phyloP scores from a whole-genome alignment of 2,329 filamentous ascomycete species.

The Gyromitra esculenta region DNA sequence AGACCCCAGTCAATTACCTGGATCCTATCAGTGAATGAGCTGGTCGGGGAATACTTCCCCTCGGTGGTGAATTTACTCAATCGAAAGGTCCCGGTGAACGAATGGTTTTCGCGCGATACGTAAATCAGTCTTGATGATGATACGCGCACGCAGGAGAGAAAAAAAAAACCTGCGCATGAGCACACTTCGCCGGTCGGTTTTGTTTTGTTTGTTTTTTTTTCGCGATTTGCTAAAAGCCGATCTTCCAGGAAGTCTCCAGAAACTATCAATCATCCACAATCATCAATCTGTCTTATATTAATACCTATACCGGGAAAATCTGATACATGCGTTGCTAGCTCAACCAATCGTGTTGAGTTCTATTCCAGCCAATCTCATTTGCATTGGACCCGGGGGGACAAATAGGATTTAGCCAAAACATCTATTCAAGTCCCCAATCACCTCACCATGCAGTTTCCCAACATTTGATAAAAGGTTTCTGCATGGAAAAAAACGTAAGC shows the following conservation, averaged over 20 bases:
- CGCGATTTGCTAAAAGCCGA: background rate
- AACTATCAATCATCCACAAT: background rate
- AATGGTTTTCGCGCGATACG: constrained; percentile 8
- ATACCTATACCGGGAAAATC: background rate
- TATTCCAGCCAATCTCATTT: no score
- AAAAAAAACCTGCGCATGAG: background rate
- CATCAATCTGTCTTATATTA: background rate
- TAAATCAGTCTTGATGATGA: background rate
- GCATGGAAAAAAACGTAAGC: background rate
- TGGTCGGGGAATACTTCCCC: background rate
- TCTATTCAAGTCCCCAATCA: background rate
- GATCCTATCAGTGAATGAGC: background rate
- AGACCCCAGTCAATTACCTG: background rate
- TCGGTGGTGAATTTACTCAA: background rate
- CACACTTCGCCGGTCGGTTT: background rate
- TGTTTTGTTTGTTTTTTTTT: background rate
- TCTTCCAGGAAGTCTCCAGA: no score
- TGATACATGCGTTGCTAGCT: background rate
- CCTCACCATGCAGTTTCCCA: background rate
- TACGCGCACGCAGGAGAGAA: background rate
- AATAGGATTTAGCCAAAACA: background rate
- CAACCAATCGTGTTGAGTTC: background rate
- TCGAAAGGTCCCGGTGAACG: background rate
- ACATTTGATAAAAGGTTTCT: background rate
- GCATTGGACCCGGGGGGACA: background rate